A percentile compares a stretch with the other conserved stretches of the same genome.
phyloP scores from a whole-genome alignment of 345 rosid genomes.

The Erysimum cheiranthoides region DNA sequence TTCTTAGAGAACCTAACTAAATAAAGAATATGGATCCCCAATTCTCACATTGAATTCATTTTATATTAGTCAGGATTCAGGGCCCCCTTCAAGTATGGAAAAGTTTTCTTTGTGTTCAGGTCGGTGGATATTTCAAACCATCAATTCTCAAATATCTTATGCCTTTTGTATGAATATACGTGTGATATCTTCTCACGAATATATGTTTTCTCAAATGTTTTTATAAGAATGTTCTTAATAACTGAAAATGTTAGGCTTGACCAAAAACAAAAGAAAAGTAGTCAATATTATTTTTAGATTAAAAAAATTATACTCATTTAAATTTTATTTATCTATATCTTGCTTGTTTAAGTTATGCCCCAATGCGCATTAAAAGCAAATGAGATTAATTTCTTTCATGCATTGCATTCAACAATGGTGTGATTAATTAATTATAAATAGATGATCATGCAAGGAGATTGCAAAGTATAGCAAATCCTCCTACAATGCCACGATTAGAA shows the following conservation, averaged over 20 bases:
- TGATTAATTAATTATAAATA: background rate
- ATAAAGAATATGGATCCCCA: constrained; percentile 18
- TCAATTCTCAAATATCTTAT: constrained; percentile 33
- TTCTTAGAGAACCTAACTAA: constrained; percentile 37
- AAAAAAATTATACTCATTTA: background rate
- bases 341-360: background rate
- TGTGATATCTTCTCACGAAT: background rate
- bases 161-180: constrained; percentile 6
- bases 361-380: background rate
- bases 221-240: background rate
- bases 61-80: constrained; percentile 17
- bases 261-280: no score
- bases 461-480: background rate
- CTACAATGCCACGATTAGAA: background rate
- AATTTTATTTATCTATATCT: background rate
- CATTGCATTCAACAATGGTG: background rate
- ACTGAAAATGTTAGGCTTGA: background rate
- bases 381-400: background rate
- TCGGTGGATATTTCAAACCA: constrained; percentile 44
- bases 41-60: background rate
- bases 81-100: constrained; percentile 38
- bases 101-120: constrained; percentile 37
- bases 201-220: background rate
- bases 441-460: background rate
- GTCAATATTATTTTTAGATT: background rate